Conservation (phyloP, 306 rosid genomes). For the Quercus parvula region DNA sequence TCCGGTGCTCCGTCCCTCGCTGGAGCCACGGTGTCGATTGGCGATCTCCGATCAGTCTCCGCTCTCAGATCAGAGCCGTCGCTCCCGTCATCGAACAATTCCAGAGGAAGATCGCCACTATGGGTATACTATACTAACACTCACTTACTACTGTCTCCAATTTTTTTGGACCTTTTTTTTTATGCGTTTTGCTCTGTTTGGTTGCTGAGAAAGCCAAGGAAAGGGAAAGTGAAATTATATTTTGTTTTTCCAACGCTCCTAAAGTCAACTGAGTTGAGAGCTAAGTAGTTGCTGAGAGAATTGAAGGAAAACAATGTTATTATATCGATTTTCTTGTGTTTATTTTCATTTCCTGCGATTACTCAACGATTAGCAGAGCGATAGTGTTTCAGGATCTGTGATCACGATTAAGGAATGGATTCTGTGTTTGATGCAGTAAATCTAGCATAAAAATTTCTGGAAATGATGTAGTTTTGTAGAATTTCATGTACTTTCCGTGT, state of each 20-base stretch:
- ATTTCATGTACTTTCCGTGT: not conserved
- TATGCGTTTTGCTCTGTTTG: not conserved
- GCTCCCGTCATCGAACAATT: conserved; percentile 52
- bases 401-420: not conserved
- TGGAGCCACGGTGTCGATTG: conserved; percentile 65
- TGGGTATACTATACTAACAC: conserved; percentile 33
- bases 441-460: not conserved
- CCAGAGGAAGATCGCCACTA: conserved; percentile 53
- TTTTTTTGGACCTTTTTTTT: not conserved
- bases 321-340: too few species aligned
- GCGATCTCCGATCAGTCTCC: conserved; percentile 45
- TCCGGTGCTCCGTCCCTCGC: conserved; percentile 29
- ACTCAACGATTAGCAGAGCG: not conserved
- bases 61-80: conserved; percentile 57
- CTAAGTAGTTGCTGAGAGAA: not conserved
- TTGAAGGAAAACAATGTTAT: not conserved
- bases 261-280: not conserved
- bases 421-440: not conserved
- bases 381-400: not conserved
- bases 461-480: not conserved
- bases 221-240: not conserved
- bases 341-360: not conserved
- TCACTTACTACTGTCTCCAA: not conserved
- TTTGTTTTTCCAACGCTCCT: not conserved
- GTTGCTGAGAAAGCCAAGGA: not conserved